Base-by-base conservation (phyloP, 1,284 basidiomycete genomes). In the Macrocystidia cucumis region DNA sequence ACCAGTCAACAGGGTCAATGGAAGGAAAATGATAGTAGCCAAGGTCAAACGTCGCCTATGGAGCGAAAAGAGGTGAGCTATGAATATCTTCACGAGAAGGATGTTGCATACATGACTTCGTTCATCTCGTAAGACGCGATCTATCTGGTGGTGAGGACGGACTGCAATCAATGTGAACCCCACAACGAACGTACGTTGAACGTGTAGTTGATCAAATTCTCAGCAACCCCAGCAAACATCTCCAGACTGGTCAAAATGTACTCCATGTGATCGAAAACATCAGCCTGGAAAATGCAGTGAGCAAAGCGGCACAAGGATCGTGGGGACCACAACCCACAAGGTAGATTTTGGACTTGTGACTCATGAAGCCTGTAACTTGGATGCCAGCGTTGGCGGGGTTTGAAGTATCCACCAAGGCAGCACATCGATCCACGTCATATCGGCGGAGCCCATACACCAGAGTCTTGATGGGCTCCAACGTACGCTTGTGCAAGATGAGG, bases 211-310 rank as follows among this genome's bases (percentile, higher is more conserved):
- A 84, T 80, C 47, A 84, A 52, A 48, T 84, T 83, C 48, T 83
- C 78, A 9, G 75, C 63, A 39, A 79, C 73, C 12, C 65, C 68
- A 4, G 74, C 65, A 46, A 80, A 80, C 73, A 78, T 80, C 44
- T 83, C 79, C 35, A 84, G 47, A 43, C 73, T 79, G 5, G 67
- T 65, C 28, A 82, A 51, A 25, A 78, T 73, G 44, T 78, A 79
- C 39, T 81, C 78, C 62, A 79, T 78, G 44, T 83, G 79, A 46
- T 83, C 79, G 40, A 72, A 67, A 2, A 82, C 76, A 49, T 82
- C 79, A 7, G 76, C 75, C 74, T 78, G 37, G 12, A 16, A 9
- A 40, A 34, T 9, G 29, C 20, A 1, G 16, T 11, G 11, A 12
- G 28, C 3, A n/a, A 11, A 25, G 9, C 11, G 16, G 19, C 23